Conservation (phyloP, 179 eudicot species). For the Gypsophila paniculata region DNA sequence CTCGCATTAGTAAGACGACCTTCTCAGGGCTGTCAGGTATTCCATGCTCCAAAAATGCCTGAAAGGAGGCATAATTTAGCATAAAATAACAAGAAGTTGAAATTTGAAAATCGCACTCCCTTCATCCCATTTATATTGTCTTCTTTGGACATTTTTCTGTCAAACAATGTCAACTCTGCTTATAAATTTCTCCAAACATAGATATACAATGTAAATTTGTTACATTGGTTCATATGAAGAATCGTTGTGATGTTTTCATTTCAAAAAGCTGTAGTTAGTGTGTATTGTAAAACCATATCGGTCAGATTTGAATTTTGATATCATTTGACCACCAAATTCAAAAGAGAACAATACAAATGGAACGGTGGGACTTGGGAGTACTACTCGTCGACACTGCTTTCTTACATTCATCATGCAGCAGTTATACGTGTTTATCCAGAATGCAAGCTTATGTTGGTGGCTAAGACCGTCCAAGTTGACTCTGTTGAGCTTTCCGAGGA, state of each 20-base stretch:
- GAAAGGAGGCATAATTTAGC: constrained; percentile 22
- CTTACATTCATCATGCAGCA: constrained; percentile 96
- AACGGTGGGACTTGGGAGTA: not conserved
- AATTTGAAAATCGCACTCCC: not conserved
- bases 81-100: not conserved
- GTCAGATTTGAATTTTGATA: not conserved
- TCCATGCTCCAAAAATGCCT: constrained; percentile 85
- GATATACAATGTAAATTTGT: not conserved
- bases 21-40: constrained; percentile 67
- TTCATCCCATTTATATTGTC: no score
- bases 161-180: not conserved
- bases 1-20: constrained; percentile 49
- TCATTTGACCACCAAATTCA: not conserved
- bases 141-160: no score
- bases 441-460: constrained; percentile 89
- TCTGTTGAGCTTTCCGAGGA: constrained; percentile 61
- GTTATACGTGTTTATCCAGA: constrained; percentile 88
- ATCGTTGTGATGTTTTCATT: no score
- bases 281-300: not conserved
- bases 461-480: constrained; percentile 62
- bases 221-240: not conserved
- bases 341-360: not conserved
- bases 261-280: no score
- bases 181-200: not conserved
- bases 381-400: not conserved